Base-by-base conservation (phyloP, 495 filamentous ascomycete genomes). In the Penicillium cataractarum region DNA sequence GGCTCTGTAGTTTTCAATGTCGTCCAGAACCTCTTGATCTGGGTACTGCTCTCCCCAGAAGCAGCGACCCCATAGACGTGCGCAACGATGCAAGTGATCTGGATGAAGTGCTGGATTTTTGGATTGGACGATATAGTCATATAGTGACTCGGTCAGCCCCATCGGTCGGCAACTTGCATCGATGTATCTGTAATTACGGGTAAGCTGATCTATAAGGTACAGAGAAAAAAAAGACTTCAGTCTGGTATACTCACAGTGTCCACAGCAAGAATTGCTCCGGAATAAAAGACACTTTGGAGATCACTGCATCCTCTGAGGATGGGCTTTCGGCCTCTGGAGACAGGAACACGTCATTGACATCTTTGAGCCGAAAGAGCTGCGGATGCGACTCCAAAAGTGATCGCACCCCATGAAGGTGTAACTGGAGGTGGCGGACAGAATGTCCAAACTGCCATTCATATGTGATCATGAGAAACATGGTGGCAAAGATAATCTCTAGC, bases 1-100 rank as follows among this genome's bases (percentile, higher is more conserved):
- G 1, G 66, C 78, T 29, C 76, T 69, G 52, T 78, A 76, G 58
- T 84, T 83, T 56, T 82, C 74, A 33, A 81, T 77, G 60, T 84
- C 82, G 60, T 84, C 82, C 10, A 76, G 63, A 17, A 77, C 70
- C 63, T 84, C 74, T 17, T 77, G 70, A 26, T 80, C 75, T 0
- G 81, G 82, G 63, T 84, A 84, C 7, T 72, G 67, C 27, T 71
- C 63, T 9, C 75, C 79, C 77, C 78, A 83, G 57, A 78, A 78
- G 54, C 77, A 80, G 19, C 77, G 69, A 4, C 74, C 75, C 77
- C 77, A 80, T 24, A 80, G 66, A 33, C 77, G 76, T 22, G 77
- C 77, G 48, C 74, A 74, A 15, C 68, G 73, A 55, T 80, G 65
- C 5, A 80, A 66, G 46, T 74, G 74, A 55, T 80, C 77, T 1